These are phyloP conservation scores for Aechmea fasciata DNA, from an alignment of 176 grass and related monocot species.

Conservation along the genomic window DNA sequence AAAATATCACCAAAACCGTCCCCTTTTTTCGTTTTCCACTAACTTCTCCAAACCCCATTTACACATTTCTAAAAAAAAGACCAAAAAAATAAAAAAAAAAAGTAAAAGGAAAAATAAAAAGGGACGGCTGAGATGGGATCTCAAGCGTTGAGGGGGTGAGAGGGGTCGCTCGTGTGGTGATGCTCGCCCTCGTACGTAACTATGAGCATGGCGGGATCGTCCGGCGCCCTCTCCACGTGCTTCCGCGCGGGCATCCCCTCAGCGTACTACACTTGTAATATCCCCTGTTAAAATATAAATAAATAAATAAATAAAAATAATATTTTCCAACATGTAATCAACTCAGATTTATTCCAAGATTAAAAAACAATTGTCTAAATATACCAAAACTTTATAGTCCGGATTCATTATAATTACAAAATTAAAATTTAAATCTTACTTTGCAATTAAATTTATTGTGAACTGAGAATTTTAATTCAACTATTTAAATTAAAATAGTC, in stretches of 20 bases:
- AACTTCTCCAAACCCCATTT: background rate
- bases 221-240: slow-evolving; percentile 23
- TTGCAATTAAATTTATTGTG: too few relatives aligned
- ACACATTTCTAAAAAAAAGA: background rate
- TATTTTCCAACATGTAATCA: too few relatives aligned
- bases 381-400: too few relatives aligned
- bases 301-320: background rate
- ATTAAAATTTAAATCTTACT: too few relatives aligned
- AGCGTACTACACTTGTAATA: slow-evolving; percentile 29
- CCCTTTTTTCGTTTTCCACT: background rate
- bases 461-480: too few relatives aligned
- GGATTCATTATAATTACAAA: too few relatives aligned
- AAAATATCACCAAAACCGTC: background rate
- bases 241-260: slow-evolving; percentile 21
- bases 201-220: slow-evolving; percentile 24
- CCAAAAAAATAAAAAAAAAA: background rate
- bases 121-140: background rate
- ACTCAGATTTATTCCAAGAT: too few relatives aligned
- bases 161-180: slow-evolving; percentile 1
- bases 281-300: background rate
- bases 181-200: slow-evolving; percentile 29
- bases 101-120: background rate
- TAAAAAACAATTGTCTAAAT: too few relatives aligned
- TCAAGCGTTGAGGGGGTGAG: background rate
- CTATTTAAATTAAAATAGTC: too few relatives aligned